These are phyloP conservation scores for Artomyces pyxidatus DNA, from an alignment of 768 basidiomycete genomes.

Conservation along the genomic window DNA sequence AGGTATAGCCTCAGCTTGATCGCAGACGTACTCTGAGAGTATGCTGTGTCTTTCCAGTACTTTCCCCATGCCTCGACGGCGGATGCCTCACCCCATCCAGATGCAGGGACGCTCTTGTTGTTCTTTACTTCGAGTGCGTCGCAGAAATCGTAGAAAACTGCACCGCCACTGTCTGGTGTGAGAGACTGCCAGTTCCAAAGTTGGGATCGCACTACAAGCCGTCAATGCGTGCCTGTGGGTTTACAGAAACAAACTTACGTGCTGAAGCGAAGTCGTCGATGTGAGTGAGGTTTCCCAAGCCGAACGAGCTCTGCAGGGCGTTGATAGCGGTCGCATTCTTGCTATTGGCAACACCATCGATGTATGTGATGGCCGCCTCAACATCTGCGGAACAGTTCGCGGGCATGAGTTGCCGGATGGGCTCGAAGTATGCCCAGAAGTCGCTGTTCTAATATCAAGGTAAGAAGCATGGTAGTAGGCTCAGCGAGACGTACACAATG, in stretches of 20 bases:
- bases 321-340: constrained; percentile 40
- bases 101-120: constrained; percentile 38
- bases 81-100: constrained; percentile 56
- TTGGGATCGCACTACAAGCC: constrained; percentile 30
- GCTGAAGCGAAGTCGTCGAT: constrained; percentile 62
- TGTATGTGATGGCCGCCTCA: constrained; percentile 49
- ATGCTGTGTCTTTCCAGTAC: constrained; percentile 44
- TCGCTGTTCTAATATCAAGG: constrained; percentile 26
- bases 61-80: constrained; percentile 54
- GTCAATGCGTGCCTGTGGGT: neutral
- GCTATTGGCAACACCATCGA: constrained; percentile 48
- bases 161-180: constrained; percentile 41
- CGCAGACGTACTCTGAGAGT: constrained; percentile 32
- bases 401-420: constrained; percentile 60
- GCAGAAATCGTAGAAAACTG: constrained; percentile 53
- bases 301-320: constrained; percentile 48
- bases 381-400: constrained; percentile 69
- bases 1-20: neutral
- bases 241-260: constrained; percentile 23
- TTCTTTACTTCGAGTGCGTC: constrained; percentile 61
- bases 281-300: constrained; percentile 48
- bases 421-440: constrained; percentile 70
- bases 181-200: constrained; percentile 65
- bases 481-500: constrained; percentile 31
- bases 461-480: neutral